Percentiles rank a stretch among this genome's conserved stretches.
Evolutionary conservation across 352 stramenopile genomes (phyloP).

Genomic region (Globisporangium emineosum): DNA sequence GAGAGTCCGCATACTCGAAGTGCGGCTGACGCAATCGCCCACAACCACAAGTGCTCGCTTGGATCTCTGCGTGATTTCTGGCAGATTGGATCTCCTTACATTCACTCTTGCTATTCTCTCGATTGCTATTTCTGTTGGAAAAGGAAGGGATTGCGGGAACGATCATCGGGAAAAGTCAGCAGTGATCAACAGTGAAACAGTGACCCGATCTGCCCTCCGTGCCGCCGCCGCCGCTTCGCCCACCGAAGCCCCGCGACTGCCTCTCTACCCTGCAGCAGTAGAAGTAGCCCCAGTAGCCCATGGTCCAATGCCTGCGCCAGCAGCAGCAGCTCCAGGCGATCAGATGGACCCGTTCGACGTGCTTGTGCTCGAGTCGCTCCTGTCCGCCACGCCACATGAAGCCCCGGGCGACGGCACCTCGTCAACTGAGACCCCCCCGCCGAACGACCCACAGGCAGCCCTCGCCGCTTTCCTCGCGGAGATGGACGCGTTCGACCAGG

Average conservation of each 20-base stretch:
- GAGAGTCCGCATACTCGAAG: too few relatives aligned
- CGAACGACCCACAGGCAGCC: slow-evolving; percentile 1
- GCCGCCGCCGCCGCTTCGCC: too few relatives aligned
- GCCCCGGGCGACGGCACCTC: not conserved
- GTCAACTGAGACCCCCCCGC: not conserved
- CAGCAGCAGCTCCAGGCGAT: not conserved
- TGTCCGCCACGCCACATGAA: not conserved
- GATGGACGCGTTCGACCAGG: slow-evolving; percentile 9
- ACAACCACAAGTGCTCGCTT: too few relatives aligned
- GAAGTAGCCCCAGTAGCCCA: not conserved
- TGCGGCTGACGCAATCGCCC: too few relatives aligned
- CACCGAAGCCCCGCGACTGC: not conserved
- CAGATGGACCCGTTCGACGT: slow-evolving; percentile 6
- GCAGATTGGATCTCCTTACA: too few relatives aligned
- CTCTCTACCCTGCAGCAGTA: not conserved
- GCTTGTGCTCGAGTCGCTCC: slow-evolving; percentile 10
- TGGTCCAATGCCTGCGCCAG: not conserved
- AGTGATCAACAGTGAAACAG: too few relatives aligned
- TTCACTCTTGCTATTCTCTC: too few relatives aligned
- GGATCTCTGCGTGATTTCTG: too few relatives aligned
- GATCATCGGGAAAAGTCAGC: too few relatives aligned
- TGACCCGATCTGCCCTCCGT: too few relatives aligned
- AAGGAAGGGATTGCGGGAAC: too few relatives aligned
- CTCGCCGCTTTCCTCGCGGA: slow-evolving; percentile 13
- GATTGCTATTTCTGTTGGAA: too few relatives aligned